Base-by-base conservation (phyloP, 1,139 yeast genomes). In the Pichia sp. region DNA sequence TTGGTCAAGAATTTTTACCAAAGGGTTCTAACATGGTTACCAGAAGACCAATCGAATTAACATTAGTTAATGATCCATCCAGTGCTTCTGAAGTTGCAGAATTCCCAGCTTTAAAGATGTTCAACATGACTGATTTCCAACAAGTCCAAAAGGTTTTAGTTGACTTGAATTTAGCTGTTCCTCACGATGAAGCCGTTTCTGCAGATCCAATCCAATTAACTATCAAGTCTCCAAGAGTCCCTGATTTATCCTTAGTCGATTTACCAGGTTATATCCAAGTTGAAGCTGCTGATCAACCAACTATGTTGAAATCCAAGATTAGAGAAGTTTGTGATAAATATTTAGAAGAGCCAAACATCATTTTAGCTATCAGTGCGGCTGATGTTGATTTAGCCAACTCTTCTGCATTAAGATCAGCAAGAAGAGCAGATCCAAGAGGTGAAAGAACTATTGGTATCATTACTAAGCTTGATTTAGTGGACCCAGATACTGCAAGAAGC, bases 321-420 rank as follows among this genome's bases (percentile, higher is more conserved):
- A 74, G 88, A 53, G 78, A 75, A 46, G 71, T 94, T 28, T 93
- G 98, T 67, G 86, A 87, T 56, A 80, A 81, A 61, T 94, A 94
- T 63, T 75, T 94, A 57, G 90, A 86, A 60, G 82, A 86, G 9
- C 99, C 99, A 17, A 94, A 94, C 62, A 88, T 94, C 47, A 94
- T 94, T 38, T 72, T 94, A 58, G 99, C 99, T 0, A 93, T 94
- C 31, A 88, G 96, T 14, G 93, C 99, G 1, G 99, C 99, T 0
- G 98, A 94, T 68, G 99, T 93, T 2, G 99, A 94, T 71, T 73
- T 94, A 62, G 99, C 99, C 1, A 93, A 93, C 64, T 89, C 97
- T 32, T 81, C 97, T 3, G 98, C 99, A 0, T 76, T 93, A 51
- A 75, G 95, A 52, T 97, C 98, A 0, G 87, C 96, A n/a, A 82